phyloP scores from a whole-genome alignment of 345 rosid species.

The Carallia pectinifolia region DNA sequence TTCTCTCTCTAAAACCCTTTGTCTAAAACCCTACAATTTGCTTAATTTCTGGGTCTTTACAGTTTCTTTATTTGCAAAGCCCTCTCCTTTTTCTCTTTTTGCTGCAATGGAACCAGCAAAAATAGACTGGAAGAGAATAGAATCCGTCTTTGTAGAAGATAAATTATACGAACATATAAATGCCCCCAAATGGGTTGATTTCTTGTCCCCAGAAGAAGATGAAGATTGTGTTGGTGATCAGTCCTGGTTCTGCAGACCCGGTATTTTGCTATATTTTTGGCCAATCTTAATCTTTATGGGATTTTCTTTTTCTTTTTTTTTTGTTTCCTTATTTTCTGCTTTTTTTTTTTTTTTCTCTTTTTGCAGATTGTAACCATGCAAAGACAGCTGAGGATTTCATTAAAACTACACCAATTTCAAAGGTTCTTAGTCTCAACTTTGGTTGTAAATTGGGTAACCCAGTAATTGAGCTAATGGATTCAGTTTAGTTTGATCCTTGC shows the following conservation, averaged over 20 bases:
- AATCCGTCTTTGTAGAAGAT: conserved; percentile 70
- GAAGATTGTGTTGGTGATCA: conserved; percentile 38
- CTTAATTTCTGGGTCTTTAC: not conserved
- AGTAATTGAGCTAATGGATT: not conserved
- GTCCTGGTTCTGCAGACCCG: conserved; percentile 89
- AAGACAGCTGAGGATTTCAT: conserved; percentile 72
- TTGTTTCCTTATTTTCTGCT: not conserved
- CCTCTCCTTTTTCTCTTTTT: conserved; percentile 8
- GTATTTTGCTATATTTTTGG: conserved; percentile 24
- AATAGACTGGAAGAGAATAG: conserved; percentile 85
- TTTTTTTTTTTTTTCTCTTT: not conserved
- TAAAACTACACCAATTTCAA: conserved; percentile 44
- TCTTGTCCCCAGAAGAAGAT: conserved; percentile 41
- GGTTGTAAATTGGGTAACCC: not conserved
- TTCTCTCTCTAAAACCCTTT: conserved; percentile 15
- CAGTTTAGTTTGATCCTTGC: not conserved
- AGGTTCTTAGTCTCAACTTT: conserved; percentile 27
- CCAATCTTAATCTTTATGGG: not conserved
- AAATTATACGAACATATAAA: conserved; percentile 66
- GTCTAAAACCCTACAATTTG: not conserved
- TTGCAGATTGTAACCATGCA: conserved; percentile 81
- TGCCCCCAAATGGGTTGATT: conserved; percentile 90
- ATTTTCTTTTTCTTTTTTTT: not conserved
- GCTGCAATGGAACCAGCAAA: conserved; percentile 75
- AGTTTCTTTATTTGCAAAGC: not conserved